These are phyloP conservation scores for Cryptococcus sp. DNA, from an alignment of 1,284 basidiomycete species.

Conservation along the genomic window DNA sequence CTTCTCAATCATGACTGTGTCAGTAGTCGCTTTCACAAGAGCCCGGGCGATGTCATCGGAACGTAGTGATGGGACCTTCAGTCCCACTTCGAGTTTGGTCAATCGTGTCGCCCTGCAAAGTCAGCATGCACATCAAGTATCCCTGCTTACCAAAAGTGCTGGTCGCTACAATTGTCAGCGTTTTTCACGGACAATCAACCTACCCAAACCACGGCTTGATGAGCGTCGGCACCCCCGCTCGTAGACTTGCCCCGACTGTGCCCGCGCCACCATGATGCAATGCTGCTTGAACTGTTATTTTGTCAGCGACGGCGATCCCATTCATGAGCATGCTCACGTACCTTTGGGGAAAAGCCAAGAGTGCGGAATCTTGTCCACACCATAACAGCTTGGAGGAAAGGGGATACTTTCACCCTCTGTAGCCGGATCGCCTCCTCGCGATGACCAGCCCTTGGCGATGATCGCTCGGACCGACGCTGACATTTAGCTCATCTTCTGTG, in stretches of 20 bases:
- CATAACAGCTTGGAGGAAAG: constrained; percentile 49
- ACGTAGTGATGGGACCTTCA: constrained; percentile 59
- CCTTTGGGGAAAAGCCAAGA: constrained; percentile 77
- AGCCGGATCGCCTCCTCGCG: constrained; percentile 55
- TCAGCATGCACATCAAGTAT: constrained; percentile 54
- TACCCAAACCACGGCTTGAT: constrained; percentile 70
- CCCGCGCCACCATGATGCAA: constrained; percentile 73
- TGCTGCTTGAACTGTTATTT: constrained; percentile 52
- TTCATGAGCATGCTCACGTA: constrained; percentile 37
- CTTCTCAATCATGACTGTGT: constrained; percentile 65
- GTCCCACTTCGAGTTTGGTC: constrained; percentile 61
- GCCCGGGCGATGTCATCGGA: constrained; percentile 61
- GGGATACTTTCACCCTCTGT: constrained; percentile 55
- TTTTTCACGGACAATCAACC: constrained; percentile 4
- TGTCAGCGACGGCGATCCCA: constrained; percentile 8
- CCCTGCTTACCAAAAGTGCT: constrained; percentile 29
- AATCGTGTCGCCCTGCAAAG: constrained; percentile 73
- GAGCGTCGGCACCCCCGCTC: constrained; percentile 72
- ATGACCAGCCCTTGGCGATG: constrained; percentile 75
- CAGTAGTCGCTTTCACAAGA: constrained; percentile 61
- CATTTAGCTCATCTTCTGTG: constrained; percentile 8
- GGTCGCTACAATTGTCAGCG: constrained; percentile 2
- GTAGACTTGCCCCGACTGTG: constrained; percentile 67
- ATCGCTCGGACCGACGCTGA: constrained; percentile 67
- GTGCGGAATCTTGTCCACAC: constrained; percentile 71